phyloP scores from a whole-genome alignment of 192 early-diverging fungal genomes.

The Dissophora globulifera region DNA sequence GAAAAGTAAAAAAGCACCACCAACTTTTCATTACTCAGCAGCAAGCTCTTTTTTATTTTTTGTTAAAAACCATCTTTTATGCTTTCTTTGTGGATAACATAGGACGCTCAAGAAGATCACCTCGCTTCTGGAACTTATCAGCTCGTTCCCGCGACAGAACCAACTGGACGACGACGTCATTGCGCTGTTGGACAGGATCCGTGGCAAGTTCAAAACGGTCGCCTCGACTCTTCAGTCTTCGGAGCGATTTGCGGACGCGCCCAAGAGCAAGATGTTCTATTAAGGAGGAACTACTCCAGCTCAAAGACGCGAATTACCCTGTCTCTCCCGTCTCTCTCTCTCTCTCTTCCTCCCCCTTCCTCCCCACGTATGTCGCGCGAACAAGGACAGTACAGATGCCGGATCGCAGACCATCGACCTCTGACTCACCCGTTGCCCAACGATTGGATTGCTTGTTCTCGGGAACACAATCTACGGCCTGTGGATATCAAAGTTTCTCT shows the following conservation, averaged over 20 bases:
- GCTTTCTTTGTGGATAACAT: too few species aligned
- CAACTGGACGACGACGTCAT: conserved; percentile 59
- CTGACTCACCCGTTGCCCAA: too few species aligned
- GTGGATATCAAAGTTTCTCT: too few species aligned
- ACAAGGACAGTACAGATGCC: too few species aligned
- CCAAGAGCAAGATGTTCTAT: conserved; percentile 54
- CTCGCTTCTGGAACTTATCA: conserved; percentile 51
- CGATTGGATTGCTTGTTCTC: too few species aligned
- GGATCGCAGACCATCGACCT: too few species aligned
- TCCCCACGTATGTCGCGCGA: too few species aligned
- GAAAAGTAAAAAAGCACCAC: conserved; percentile 53
- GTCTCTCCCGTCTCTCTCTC: neutral
- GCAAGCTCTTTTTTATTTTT: neutral
- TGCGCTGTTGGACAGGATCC: conserved; percentile 61
- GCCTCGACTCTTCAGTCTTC: conserved; percentile 54
- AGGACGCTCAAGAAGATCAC: conserved; percentile 62
- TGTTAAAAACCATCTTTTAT: too few species aligned
- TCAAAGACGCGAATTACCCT: neutral
- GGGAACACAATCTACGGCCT: too few species aligned
- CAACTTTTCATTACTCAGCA: neutral
- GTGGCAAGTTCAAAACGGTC: conserved; percentile 63
- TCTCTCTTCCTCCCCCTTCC: too few species aligned
- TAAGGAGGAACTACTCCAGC: neutral
- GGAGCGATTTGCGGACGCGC: conserved; percentile 41
- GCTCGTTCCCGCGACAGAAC: conserved; percentile 62